Evolutionary conservation across 1,139 yeast genomes (phyloP), one percentile per base, ranked within the genome.

Genomic region (Taphrina sp.): DNA sequence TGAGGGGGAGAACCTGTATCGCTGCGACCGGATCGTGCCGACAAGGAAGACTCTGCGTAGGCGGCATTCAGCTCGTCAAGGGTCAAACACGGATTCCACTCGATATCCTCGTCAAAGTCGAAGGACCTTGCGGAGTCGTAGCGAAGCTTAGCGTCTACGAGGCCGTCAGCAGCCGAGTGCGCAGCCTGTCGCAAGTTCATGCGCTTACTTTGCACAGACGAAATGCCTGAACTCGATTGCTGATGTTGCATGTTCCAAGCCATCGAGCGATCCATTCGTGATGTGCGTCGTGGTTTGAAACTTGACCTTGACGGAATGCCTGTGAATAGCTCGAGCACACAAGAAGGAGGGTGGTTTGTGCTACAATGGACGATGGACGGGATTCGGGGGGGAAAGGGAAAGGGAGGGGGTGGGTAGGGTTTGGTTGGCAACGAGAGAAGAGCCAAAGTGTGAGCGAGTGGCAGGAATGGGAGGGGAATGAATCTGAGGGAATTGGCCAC

Each of bases 91-190:
- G 88, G 88, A 63, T 85, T 81, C 68, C 84, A 84, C 69, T 82
- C 89, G 61, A 78, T 66, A 67, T 84, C 90, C 61, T 84, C 85
- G 66, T 81, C 88, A 43, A 76, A 66, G 62, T 82, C 88, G 68
- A 84, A 82, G 33, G 86, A 82, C 62, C 85, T 77, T 63, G 81
- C 80, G 42, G 82, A 76, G 63, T 82, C 81, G 31, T 52, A 52
- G 28, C 56, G 36, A 17, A 36, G 26, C 26, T 43, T 44, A 17
- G 56, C 56, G 17, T 22, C 49, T 42, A 22, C 31, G 31, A 26
- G 31, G 31, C 12, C 10, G 10, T 26, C 10, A 7, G 31, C 31
- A 26, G 31, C 31, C 7, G 31, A 26, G 10, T 7, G 10, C 31
- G 31, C 12, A 7, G 12, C 10, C 7, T 12, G 10, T 7, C 10